Evolutionary conservation across 2,329 filamentous ascomycete species (phyloP).

Genomic region (Colletotrichum orbiculare): DNA sequence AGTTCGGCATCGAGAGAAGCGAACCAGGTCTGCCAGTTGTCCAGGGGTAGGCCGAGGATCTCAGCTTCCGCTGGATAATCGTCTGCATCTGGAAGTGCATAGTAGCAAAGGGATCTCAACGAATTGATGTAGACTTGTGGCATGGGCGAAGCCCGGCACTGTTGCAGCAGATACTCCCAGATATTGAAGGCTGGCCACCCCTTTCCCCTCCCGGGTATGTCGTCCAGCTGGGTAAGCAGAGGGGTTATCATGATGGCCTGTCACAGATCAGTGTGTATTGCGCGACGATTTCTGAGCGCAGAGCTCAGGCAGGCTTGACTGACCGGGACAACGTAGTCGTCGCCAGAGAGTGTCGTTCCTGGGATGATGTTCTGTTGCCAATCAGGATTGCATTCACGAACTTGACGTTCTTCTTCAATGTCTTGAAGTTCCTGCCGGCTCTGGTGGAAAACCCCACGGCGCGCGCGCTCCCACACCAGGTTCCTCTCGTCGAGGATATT

Average conservation of each 20-base stretch:
- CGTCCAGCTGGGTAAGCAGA: conserved; percentile 18
- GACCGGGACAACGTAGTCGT: conserved; percentile 25
- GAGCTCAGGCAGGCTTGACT: background rate
- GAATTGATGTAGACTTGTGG: conserved; percentile 4
- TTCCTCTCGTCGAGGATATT: conserved; percentile 26
- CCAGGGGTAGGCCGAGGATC: conserved; percentile 10
- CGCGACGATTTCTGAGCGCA: too few relatives aligned
- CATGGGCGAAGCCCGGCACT: conserved; percentile 8
- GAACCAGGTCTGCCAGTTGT: conserved; percentile 10
- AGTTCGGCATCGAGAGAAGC: conserved; percentile 6
- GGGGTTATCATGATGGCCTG: conserved; percentile 28
- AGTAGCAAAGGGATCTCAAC: conserved; percentile 7
- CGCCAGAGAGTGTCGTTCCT: conserved; percentile 15
- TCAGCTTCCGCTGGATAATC: background rate
- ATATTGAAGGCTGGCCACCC: conserved; percentile 3
- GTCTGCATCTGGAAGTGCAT: conserved; percentile 4
- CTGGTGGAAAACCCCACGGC: conserved; percentile 24
- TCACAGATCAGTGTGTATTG: background rate
- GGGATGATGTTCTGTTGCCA: conserved; percentile 30
- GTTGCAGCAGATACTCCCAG: conserved; percentile 23
- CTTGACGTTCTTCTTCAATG: conserved; percentile 22
- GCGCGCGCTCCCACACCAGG: conserved; percentile 29
- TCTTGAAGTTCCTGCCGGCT: conserved; percentile 1
- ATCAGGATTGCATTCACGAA: conserved; percentile 20
- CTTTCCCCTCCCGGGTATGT: background rate